phyloP scores from a whole-genome alignment of 2,329 filamentous ascomycete species.

The Fusarium avenaceum region DNA sequence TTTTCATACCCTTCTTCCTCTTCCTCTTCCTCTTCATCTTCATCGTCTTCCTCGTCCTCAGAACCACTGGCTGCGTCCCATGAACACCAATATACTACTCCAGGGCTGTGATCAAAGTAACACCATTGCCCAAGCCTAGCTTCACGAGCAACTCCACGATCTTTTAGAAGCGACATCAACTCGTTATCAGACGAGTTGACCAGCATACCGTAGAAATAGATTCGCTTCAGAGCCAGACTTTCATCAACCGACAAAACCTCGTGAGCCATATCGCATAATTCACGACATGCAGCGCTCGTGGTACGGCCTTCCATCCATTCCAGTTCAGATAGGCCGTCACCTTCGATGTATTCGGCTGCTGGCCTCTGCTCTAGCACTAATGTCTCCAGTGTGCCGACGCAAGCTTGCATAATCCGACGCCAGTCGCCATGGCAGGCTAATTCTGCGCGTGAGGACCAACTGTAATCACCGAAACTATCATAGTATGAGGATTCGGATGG shows the following conservation, averaged over 20 bases:
- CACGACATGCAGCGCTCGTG: neutral
- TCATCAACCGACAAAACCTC: neutral
- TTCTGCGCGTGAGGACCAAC: constrained; percentile 17
- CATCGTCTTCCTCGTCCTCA: neutral
- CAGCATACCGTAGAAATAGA: constrained; percentile 28
- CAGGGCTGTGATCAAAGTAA: neutral
- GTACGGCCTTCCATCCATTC: neutral
- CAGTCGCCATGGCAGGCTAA: constrained; percentile 10
- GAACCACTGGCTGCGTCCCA: neutral
- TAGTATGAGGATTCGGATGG: neutral
- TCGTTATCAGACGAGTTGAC: fast-evolving
- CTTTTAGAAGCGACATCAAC: constrained; percentile 9
- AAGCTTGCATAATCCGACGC: constrained; percentile 5
- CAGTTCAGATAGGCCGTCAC: fast-evolving
- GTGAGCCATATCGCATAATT: neutral
- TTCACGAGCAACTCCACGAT: constrained; percentile 4
- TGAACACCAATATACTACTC: neutral
- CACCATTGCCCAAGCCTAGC: constrained; percentile 33
- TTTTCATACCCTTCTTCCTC: neutral
- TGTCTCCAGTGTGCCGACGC: neutral
- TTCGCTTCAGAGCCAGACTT: neutral
- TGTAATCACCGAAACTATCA: fast-evolving
- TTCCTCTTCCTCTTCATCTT: neutral
- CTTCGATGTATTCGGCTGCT: neutral
- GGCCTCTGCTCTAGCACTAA: constrained; percentile 17